Evolutionary conservation across 2,329 filamentous ascomycete species (phyloP).

Genomic region (Verticillium zaregamsianum): DNA sequence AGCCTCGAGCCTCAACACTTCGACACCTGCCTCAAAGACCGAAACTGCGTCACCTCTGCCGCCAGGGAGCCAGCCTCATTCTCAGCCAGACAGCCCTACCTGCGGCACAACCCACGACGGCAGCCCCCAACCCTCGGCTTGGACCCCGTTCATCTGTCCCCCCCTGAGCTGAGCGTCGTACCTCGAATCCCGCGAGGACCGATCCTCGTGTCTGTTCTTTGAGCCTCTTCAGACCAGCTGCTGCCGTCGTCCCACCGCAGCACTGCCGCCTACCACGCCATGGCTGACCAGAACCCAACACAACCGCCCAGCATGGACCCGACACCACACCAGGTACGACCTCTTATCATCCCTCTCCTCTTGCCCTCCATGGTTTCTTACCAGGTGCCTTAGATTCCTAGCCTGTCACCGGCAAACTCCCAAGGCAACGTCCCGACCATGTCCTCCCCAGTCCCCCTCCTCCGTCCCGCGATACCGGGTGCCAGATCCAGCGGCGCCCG

Average conservation of each 20-base stretch:
- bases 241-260: neutral
- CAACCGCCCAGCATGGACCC: slow-evolving; percentile 11
- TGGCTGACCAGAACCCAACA: slow-evolving; percentile 10
- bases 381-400: slow-evolving; percentile 11
- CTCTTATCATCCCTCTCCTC: neutral
- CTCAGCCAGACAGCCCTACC: neutral
- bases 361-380: neutral
- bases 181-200: neutral
- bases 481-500: slow-evolving; percentile 57
- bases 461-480: slow-evolving; percentile 72
- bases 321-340: slow-evolving; percentile 11
- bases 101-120: neutral
- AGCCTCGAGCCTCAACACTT: neutral
- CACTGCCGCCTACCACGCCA: slow-evolving; percentile 1
- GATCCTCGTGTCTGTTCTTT: neutral
- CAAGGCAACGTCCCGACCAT: slow-evolving; percentile 47
- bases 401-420: slow-evolving; percentile 26
- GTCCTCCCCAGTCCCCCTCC: slow-evolving; percentile 73
- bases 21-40: neutral
- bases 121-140: neutral
- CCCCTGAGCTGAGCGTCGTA: neutral
- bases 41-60: neutral
- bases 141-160: neutral
- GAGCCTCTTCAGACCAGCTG: neutral
- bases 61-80: neutral